A percentile compares a stretch with the other conserved stretches of the same genome.
phyloP scores from a whole-genome alignment of 129 eudicot genomes.

The Arctium lappa region DNA sequence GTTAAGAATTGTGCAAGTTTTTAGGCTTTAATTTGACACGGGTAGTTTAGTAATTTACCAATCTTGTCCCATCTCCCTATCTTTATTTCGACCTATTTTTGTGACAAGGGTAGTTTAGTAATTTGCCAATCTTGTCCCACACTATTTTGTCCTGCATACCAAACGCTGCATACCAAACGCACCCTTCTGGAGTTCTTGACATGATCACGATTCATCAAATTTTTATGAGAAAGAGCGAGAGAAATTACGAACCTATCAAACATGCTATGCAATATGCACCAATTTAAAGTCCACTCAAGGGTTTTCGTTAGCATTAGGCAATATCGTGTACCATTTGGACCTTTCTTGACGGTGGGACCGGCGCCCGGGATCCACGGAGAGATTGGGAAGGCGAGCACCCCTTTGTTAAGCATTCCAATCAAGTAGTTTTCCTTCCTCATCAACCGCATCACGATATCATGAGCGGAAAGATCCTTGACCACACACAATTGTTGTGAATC shows the following conservation, averaged over 20 bases:
- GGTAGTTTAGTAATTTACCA: neutral
- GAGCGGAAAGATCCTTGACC: constrained; percentile 88
- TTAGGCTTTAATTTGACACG: neutral
- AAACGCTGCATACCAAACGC: neutral
- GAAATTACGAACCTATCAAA: constrained; percentile 72
- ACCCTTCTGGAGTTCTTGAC: neutral
- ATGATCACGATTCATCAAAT: neutral
- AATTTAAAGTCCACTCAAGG: constrained; percentile 93
- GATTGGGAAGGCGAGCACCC: constrained; percentile 82
- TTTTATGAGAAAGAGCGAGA: neutral
- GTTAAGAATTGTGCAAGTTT: too few species aligned
- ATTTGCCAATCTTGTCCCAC: neutral
- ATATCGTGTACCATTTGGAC: constrained; percentile 42
- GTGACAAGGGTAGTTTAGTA: neutral
- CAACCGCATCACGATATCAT: constrained; percentile 84
- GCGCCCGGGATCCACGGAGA: constrained; percentile 89
- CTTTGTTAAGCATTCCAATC: constrained; percentile 96
- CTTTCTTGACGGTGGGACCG: constrained; percentile 58
- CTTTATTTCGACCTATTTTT: neutral
- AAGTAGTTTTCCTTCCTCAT: constrained; percentile 97
- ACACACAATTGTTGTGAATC: constrained; percentile 60
- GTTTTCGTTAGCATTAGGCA: constrained; percentile 78
- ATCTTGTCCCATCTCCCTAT: neutral
- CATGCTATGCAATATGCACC: constrained; percentile 96
- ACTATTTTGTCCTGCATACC: neutral